Evolutionary conservation across 352 stramenopile species (phyloP).

Genomic region (Globisporangium paroecandrum): DNA sequence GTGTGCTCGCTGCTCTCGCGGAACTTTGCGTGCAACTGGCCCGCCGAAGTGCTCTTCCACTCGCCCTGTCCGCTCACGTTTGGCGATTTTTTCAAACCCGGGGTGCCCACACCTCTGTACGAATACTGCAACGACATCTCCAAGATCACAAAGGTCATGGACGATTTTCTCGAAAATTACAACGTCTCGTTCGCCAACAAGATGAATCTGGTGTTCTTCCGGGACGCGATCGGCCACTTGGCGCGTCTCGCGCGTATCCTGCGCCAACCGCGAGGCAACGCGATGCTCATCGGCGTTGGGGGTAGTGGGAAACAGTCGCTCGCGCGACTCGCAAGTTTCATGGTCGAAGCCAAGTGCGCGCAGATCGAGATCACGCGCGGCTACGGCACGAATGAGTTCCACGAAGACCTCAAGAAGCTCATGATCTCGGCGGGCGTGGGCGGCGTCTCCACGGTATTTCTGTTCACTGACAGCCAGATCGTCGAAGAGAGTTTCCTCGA

Average conservation of each 20-base stretch:
- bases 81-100: conserved; percentile 90
- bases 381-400: conserved; percentile 89
- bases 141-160: conserved; percentile 85
- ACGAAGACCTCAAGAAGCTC: conserved; percentile 91
- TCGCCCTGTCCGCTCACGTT: conserved; percentile 87
- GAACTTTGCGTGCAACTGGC: conserved; percentile 79
- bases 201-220: conserved; percentile 97
- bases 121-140: conserved; percentile 79
- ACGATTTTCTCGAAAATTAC: conserved; percentile 93
- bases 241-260: conserved; percentile 88
- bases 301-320: conserved; percentile 93
- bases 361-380: conserved; percentile 93
- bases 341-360: conserved; percentile 89
- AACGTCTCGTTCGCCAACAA: conserved; percentile 92
- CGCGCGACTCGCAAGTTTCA: conserved; percentile 87
- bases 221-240: conserved; percentile 90
- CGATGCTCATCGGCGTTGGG: conserved; percentile 95
- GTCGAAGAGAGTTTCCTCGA: conserved; percentile 94
- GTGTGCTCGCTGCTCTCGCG: conserved; percentile 75
- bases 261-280: conserved; percentile 90
- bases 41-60: conserved; percentile 85
- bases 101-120: conserved; percentile 71
- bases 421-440: conserved; percentile 92
- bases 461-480: conserved; percentile 96
- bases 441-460: conserved; percentile 76